Evolutionary conservation across 768 basidiomycete genomes (phyloP), one percentile per base, ranked within the genome.

Genomic region (Crepidotus variabilis): DNA sequence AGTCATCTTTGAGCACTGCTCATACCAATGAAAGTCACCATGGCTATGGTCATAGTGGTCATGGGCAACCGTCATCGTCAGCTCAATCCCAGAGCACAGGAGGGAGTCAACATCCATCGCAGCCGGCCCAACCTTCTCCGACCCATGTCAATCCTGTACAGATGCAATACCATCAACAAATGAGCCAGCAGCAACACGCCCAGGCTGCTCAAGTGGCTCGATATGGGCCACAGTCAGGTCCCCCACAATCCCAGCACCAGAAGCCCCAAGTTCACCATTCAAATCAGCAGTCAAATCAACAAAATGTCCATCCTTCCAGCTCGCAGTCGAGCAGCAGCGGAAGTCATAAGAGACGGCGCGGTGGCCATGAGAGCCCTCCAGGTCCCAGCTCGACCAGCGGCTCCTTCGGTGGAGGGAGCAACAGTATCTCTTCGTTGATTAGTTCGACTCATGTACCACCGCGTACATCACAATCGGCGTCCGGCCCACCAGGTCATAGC

Each of bases 111-210:
- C 39, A 53, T 32, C 52, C 28, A 28, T 28, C 28, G 3, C 28
- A 28, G 28, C 28, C 35, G 22, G 43, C 47, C 13, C 34, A 53
- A 9, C 32, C 54, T 11, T 28, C 34, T 2, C 36, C 35, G 43
- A 48, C 52, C 5, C 28, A 39, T 43, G 51, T 49, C 23, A 52
- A 54, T 28, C 45, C 45, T 55, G 47, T 39, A 18, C 35, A 56
- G 18, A 10, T 56, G 22, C 55, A 56, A 23, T 56, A 56, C 33
- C 55, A 49, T 7, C 54, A 55, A 22, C 53, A 54, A n/a, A 24
- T 55, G 10, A 18, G 34, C 16, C 54, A 49, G 39, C 39, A 43
- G 22, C 47, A 48, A 13, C 20, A 28, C 20, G 47, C 54, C 33
- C 54, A 55, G 47, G 16, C 47, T 9, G 28, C 13, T 4, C 52